Evolutionary conservation across 257 asterid genomes (phyloP), one percentile per base, ranked within the genome.

Genomic region (Agastache rugosa): DNA sequence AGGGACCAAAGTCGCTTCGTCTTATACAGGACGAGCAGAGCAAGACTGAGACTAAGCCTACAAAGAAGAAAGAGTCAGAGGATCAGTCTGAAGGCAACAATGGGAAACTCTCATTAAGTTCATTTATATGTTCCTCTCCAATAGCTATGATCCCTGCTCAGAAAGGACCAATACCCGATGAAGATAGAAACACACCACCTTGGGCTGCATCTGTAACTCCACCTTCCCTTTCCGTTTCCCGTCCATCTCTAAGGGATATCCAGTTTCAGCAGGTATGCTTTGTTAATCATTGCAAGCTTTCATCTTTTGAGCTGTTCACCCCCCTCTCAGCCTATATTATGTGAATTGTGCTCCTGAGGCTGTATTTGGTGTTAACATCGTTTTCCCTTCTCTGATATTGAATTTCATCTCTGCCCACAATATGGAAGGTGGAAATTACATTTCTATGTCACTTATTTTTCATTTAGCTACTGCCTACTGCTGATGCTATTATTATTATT

Each of bases 191-290:
- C 84, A 92, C 99, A 4, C 97, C 98, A 79, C 96, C 96, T 72
- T 94, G 99, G 99, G 90, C 88, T 64, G 86, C 94, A 39, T 90
- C 99, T 14, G 87, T 89, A 51, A 90, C 97, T 29, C 96, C 98
- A 25, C 96, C 97, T 55, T 83, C 96, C 61, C 79, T 80, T 78
- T 85, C 96, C 58, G 78, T 79, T 78, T 86, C 92, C 50, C 96
- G 95, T 72, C 96, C 96, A 1, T 95, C 97, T 60, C 96, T 95
- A 29, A 89, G 96, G 88, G 96, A 92, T 75, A 95, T 95, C 82
- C 99, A 92, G 71, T 63, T 80, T 85, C 97, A 91, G 79, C 98
- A 95, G 99, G 99, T 95, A 64, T 67, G 80, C 8, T 39, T 53
- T 64, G 4, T 11, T 19, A 7, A 19, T 17, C 58, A 7, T 37